A percentile compares a stretch with the other conserved stretches of the same genome.
These are phyloP conservation scores for Oryza rufipogon DNA, from an alignment of 176 grass and related monocot genomes.

Conservation along the genomic window DNA sequence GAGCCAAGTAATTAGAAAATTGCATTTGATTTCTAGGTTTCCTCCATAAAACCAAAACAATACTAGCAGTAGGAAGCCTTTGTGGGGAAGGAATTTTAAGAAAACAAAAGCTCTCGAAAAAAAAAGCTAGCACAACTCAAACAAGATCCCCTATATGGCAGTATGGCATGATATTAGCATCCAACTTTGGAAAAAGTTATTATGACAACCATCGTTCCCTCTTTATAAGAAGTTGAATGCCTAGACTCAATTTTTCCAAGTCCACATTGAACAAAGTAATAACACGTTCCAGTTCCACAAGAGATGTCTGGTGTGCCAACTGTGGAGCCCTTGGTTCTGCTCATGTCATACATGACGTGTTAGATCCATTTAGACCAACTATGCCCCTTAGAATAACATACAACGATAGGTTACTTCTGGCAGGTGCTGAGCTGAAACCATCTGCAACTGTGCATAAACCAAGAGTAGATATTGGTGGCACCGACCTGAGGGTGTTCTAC, in stretches of 20 bases:
- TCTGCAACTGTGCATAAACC: slow-evolving; percentile 53
- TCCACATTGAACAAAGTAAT: slow-evolving; percentile 19
- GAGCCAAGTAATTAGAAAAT: background rate
- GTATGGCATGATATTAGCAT: slow-evolving; percentile 22
- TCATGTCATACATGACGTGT: slow-evolving; percentile 61
- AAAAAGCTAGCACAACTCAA: background rate
- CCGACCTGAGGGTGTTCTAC: slow-evolving; percentile 64
- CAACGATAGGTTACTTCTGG: slow-evolving; percentile 45
- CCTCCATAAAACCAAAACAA: background rate
- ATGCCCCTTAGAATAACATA: slow-evolving; percentile 50
- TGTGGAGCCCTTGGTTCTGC: slow-evolving; percentile 58
- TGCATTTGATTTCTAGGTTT: background rate
- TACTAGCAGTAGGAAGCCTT: background rate
- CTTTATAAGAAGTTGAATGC: slow-evolving; percentile 51
- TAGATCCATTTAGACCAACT: slow-evolving; percentile 50
- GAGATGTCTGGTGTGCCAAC: slow-evolving; percentile 6
- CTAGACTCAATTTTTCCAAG: slow-evolving; percentile 33
- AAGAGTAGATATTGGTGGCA: slow-evolving; percentile 61
- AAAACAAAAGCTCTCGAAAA: background rate
- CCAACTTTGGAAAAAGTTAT: slow-evolving; percentile 35
- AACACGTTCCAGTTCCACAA: slow-evolving; percentile 16
- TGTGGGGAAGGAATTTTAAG: background rate
- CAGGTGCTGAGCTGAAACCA: slow-evolving; percentile 61
- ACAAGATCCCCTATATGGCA: background rate
- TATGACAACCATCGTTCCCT: slow-evolving; percentile 20